Evolutionary conservation across 2,329 filamentous ascomycete species (phyloP).

Genomic region (Fusarium sterilihyphosum): DNA sequence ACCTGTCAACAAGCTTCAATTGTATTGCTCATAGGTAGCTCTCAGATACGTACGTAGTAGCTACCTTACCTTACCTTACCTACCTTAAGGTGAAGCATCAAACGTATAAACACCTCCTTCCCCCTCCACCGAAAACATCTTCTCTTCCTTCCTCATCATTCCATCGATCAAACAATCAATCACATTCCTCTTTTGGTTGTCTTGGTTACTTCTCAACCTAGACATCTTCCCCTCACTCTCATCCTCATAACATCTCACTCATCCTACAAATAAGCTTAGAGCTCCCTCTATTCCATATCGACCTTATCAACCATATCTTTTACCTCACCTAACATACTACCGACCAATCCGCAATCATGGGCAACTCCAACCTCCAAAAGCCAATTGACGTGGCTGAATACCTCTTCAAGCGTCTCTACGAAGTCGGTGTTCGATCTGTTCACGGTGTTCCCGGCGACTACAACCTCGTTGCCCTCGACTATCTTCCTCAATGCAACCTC

Average conservation of each 20-base stretch:
- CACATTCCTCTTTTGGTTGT: constrained; percentile 33
- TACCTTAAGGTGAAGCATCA: neutral
- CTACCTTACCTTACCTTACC: neutral
- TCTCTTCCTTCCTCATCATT: constrained; percentile 33
- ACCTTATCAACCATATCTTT: neutral
- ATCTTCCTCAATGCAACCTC: constrained; percentile 66
- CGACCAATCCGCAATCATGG: constrained; percentile 27
- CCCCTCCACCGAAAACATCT: constrained; percentile 27
- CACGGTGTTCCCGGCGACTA: constrained; percentile 79
- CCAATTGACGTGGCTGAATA: constrained; percentile 73
- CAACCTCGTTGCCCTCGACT: constrained; percentile 76
- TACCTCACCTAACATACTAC: neutral
- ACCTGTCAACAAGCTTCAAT: constrained; percentile 4
- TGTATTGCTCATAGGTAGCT: neutral
- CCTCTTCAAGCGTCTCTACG: constrained; percentile 70
- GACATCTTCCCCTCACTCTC: constrained; percentile 2
- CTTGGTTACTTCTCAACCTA: constrained; percentile 29
- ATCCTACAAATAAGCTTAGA: constrained; percentile 20
- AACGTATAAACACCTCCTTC: constrained; percentile 40
- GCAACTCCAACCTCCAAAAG: constrained; percentile 52
- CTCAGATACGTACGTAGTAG: neutral
- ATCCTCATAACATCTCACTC: neutral
- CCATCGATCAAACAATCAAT: constrained; percentile 33
- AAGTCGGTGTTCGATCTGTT: constrained; percentile 72
- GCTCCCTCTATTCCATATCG: constrained; percentile 2